Base-by-base conservation (phyloP, 129 eudicot genomes). In the Artemisia argyi region DNA sequence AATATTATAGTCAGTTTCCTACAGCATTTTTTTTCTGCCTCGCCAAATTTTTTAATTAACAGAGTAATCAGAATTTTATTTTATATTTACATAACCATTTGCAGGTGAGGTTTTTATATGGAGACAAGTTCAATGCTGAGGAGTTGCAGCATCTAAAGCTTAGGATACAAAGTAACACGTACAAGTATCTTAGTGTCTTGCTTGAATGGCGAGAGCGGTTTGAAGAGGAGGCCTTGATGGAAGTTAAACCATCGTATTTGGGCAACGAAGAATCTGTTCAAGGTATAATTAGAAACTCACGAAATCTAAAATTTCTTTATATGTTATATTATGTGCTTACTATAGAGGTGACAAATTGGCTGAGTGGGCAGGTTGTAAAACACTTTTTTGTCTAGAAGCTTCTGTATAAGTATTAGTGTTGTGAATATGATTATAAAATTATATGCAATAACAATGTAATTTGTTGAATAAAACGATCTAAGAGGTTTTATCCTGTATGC, bases 181-280 rank as follows among this genome's bases (percentile, higher is more conserved):
- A 78, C 73, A 79, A 61, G 76, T 85, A 85, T 61, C 82, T 85
- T 6, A 76, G 84, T 61, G 48, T 85, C 22, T 73, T 85, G 58
- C 89, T 85, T n/a, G 89, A 85, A 50, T 86, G 89, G 57, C 78
- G 89, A 70, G 89, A 85, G 71, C 86, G 64, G 42, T 85, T 85
- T 76, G 89, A 85, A 76, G 89, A 85, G 68, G 84, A 82, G 48
- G 68, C 68, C 10, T 50, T 80, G 75, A 60, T 59, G 69, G 78
- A 68, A 71, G 68, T 20, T 51, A 50, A 50, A 35, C 32, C 65
- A 55, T 39, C 68, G 49, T 51, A 5, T 50, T 71, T 26, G 52
- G 66, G 69, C 14, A 57, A 70, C 10, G 13, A 72, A 57, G 78
- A 71, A 62, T 71, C 69, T 50, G 11, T 69, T 59, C 52, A 48